phyloP scores from a whole-genome alignment of 148 eudicot species.

The Linanthus parryae region DNA sequence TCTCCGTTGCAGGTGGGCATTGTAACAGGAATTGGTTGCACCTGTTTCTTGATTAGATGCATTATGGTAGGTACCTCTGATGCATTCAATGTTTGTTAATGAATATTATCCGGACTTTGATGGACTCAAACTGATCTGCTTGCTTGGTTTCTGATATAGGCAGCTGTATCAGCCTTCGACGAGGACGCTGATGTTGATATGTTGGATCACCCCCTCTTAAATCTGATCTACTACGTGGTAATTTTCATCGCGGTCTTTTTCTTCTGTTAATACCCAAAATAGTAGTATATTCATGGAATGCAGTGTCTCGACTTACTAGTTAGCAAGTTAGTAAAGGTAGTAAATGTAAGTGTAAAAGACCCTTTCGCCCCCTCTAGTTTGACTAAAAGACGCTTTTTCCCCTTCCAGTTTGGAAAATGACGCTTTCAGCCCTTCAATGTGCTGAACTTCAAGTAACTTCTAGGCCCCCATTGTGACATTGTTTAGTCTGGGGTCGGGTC shows the following conservation, averaged over 20 bases:
- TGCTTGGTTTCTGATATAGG: slow-evolving; percentile 20
- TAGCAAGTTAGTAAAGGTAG: too few relatives aligned
- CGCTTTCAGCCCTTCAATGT: too few relatives aligned
- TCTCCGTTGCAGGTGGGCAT: slow-evolving; percentile 48
- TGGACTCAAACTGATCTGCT: not conserved
- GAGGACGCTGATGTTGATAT: slow-evolving; percentile 43
- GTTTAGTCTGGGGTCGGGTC: too few relatives aligned
- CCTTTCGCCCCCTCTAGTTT: too few relatives aligned
- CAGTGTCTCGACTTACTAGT: not conserved
- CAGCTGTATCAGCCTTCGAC: slow-evolving; percentile 36
- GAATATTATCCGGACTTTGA: not conserved
- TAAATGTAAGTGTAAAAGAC: too few relatives aligned
- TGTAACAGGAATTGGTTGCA: slow-evolving; percentile 55
- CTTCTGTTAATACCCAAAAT: not conserved
- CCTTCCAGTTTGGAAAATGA: too few relatives aligned
- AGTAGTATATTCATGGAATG: not conserved
- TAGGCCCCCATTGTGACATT: too few relatives aligned
- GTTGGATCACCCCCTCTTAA: slow-evolving; percentile 41
- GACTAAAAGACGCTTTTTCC: too few relatives aligned
- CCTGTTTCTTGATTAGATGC: slow-evolving; percentile 60
- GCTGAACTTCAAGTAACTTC: too few relatives aligned
- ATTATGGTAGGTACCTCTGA: slow-evolving; percentile 36
- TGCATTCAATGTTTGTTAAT: not conserved
- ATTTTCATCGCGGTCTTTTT: not conserved
- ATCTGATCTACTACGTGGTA: slow-evolving; percentile 50